Percentiles rank a stretch among this genome's conserved stretches.
phyloP scores from a whole-genome alignment of 768 basidiomycete genomes.

The Kwoniella shandongensis region DNA sequence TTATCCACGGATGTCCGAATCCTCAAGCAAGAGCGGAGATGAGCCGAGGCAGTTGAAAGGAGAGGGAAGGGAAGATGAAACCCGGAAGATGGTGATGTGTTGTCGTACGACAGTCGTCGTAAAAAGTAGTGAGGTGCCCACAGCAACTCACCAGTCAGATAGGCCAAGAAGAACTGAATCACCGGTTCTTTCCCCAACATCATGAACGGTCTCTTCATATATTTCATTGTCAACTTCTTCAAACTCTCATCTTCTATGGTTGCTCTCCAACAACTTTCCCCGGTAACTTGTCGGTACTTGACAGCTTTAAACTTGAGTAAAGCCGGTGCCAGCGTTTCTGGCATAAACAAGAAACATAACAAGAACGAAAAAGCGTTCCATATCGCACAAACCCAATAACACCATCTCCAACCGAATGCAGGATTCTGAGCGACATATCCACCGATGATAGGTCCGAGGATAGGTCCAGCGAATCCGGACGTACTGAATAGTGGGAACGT shows the following conservation, averaged over 20 bases:
- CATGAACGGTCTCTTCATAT: slow-evolving; percentile 27
- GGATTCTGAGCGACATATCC: slow-evolving; percentile 15
- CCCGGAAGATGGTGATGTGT: neutral
- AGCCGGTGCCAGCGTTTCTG: slow-evolving; percentile 24
- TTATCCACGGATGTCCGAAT: no score
- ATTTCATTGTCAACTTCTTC: slow-evolving; percentile 21
- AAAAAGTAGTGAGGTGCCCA: neutral
- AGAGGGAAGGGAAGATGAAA: no score
- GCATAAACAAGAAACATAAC: slow-evolving; percentile 27
- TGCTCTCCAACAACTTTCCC: slow-evolving; percentile 28
- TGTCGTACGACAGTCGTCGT: neutral
- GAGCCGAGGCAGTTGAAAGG: neutral
- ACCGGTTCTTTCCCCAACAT: slow-evolving; percentile 32
- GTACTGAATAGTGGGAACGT: slow-evolving; percentile 29
- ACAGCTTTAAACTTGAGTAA: slow-evolving; percentile 34
- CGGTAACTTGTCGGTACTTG: slow-evolving; percentile 14
- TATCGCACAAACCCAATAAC: slow-evolving; percentile 32
- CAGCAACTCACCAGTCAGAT: slow-evolving; percentile 25
- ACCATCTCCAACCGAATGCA: slow-evolving; percentile 29
- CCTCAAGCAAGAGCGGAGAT: no score
- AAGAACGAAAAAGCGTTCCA: slow-evolving; percentile 27
- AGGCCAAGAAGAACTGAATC: slow-evolving; percentile 29
- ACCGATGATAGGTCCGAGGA: slow-evolving; percentile 31
- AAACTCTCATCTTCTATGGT: slow-evolving; percentile 30
- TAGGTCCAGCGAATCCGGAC: slow-evolving; percentile 30